Evolutionary conservation across 1,139 yeast genomes (phyloP).

Genomic region (Lodderomyces margitis): DNA sequence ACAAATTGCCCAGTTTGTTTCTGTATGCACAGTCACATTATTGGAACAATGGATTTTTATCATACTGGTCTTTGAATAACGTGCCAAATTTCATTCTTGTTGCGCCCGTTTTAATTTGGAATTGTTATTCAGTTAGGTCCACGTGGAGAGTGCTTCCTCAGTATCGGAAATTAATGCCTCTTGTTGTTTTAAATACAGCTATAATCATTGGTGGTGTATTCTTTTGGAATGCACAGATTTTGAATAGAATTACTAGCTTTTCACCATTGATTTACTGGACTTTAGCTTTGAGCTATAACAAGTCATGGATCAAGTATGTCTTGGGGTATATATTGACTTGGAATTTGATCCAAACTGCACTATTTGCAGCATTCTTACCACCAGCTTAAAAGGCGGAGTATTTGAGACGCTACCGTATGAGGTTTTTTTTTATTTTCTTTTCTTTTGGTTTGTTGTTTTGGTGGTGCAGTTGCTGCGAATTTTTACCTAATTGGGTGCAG

Average conservation of each 20-base stretch:
- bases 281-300: slow-evolving; percentile 26
- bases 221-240: slow-evolving; percentile 82
- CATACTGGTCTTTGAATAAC: slow-evolving; percentile 79
- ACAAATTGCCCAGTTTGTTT: slow-evolving; percentile 58
- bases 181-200: slow-evolving; percentile 36
- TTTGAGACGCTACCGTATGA: not conserved
- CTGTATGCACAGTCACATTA: slow-evolving; percentile 75
- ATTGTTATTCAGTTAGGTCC: slow-evolving; percentile 27
- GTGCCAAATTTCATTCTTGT: slow-evolving; percentile 84
- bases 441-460: too few relatives aligned
- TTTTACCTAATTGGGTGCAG: slow-evolving; percentile 9
- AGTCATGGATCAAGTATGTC: slow-evolving; percentile 18
- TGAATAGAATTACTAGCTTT: slow-evolving; percentile 75
- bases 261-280: slow-evolving; percentile 78
- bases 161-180: slow-evolving; percentile 28
- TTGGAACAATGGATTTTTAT: slow-evolving; percentile 82
- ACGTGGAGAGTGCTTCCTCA: slow-evolving; percentile 37
- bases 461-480: slow-evolving; percentile 26
- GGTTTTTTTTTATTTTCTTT: not conserved
- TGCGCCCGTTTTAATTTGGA: slow-evolving; percentile 56
- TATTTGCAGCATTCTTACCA: slow-evolving; percentile 68
- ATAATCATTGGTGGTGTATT: slow-evolving; percentile 53
- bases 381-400: slow-evolving; percentile 51
- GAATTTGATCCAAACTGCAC: slow-evolving; percentile 55
- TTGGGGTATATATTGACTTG: slow-evolving; percentile 50